Conservation (phyloP, 1,139 yeast genomes). For the Waltiozyma solani region DNA sequence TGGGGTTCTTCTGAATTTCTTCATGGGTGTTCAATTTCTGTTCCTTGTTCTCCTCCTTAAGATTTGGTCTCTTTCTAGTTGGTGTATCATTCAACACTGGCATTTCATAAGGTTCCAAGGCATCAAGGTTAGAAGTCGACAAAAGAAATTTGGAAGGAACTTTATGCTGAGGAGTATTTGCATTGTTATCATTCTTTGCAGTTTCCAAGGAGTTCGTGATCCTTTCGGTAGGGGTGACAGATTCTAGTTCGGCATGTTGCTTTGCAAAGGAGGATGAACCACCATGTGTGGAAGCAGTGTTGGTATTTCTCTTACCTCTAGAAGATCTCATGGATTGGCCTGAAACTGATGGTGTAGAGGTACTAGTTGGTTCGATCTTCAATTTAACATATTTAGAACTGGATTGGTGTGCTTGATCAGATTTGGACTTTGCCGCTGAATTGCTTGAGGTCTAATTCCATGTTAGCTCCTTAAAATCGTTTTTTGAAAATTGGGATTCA, state of each 20-base stretch:
- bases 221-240: conserved; percentile 7
- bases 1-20: background rate
- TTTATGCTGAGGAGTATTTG: conserved; percentile 1
- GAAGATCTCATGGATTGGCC: background rate
- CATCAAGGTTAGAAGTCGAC: conserved; percentile 6
- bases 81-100: conserved; percentile 11
- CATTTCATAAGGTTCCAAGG: conserved; percentile 2
- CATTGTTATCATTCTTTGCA: background rate
- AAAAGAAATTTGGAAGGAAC: conserved; percentile 12
- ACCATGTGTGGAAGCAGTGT: too few species aligned
- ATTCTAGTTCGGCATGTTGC: background rate
- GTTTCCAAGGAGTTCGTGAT: conserved; percentile 4
- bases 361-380: conserved; percentile 9
- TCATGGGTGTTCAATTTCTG: conserved; percentile 1
- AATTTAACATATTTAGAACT: conserved; percentile 11
- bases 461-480: too few species aligned
- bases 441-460: too few species aligned
- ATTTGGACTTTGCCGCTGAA: conserved; percentile 3
- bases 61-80: conserved; percentile 12
- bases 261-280: background rate
- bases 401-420: background rate
- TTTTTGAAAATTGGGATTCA: background rate
- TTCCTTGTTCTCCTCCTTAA: too few species aligned
- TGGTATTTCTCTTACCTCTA: too few species aligned
- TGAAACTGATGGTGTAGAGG: background rate